A percentile compares a stretch with the other conserved stretches of the same genome.
Conservation (phyloP, 345 rosid genomes). For the Erucastrum elatum region DNA sequence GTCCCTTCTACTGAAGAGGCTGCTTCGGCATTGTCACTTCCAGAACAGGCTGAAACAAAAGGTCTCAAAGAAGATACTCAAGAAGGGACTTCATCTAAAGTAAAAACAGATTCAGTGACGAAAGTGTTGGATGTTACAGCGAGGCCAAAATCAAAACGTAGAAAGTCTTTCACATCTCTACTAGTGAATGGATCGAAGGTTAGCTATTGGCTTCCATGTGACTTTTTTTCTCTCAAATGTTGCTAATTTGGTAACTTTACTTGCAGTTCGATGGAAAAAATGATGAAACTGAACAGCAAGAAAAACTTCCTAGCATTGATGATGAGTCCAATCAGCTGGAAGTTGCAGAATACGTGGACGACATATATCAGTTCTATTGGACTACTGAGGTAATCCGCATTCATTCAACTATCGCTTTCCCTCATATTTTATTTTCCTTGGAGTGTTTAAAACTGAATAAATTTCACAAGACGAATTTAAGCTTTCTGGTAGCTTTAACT, state of each 20-base stretch:
- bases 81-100: constrained; percentile 38
- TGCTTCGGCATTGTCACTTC: constrained; percentile 29
- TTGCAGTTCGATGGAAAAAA: constrained; percentile 57
- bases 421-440: neutral
- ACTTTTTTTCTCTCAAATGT: constrained; percentile 10
- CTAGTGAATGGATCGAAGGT: constrained; percentile 84
- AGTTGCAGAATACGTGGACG: constrained; percentile 96
- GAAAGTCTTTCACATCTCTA: constrained; percentile 84
- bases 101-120: constrained; percentile 28
- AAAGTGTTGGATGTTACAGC: constrained; percentile 39
- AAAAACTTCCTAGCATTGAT: constrained; percentile 69
- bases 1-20: constrained; percentile 43
- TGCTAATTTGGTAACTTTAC: constrained; percentile 30
- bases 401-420: neutral
- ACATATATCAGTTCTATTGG: constrained; percentile 92
- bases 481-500: constrained; percentile 20
- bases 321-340: constrained; percentile 76
- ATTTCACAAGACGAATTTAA: neutral
- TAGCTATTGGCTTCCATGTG: constrained; percentile 11
- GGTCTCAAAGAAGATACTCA: constrained; percentile 43
- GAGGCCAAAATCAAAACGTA: constrained; percentile 61
- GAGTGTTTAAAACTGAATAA: neutral
- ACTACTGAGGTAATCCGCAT: constrained; percentile 61
- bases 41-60: constrained; percentile 36
- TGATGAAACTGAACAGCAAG: constrained; percentile 46